Conservation (phyloP, 495 filamentous ascomycete genomes). For the Xylaria acuta region DNA sequence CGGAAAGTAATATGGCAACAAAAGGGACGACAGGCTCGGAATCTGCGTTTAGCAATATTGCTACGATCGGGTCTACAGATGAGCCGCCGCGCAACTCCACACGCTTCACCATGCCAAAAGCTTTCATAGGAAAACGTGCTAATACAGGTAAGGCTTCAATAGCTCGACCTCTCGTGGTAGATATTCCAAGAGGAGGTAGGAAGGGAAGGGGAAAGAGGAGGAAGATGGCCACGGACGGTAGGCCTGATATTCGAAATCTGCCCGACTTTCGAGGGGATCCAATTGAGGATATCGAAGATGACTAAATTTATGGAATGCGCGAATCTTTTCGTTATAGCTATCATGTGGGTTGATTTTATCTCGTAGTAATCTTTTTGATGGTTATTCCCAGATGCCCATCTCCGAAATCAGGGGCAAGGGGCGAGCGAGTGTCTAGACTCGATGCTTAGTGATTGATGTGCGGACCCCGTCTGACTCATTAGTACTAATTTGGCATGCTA, state of each 20-base stretch:
- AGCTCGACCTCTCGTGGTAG: not conserved
- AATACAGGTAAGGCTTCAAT: constrained; percentile 16
- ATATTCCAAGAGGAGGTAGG: not conserved
- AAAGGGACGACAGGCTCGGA: constrained; percentile 35
- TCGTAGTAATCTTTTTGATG: not conserved
- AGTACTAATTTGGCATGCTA: constrained; percentile 11
- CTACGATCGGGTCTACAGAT: constrained; percentile 30
- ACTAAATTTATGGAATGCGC: constrained; percentile 15
- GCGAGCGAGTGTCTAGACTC: not conserved
- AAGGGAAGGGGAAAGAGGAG: constrained; percentile 40
- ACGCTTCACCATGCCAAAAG: constrained; percentile 47
- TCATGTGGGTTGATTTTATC: not conserved
- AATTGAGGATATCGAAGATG: constrained; percentile 52
- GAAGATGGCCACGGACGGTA: constrained; percentile 44
- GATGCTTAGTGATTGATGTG: constrained; percentile 3
- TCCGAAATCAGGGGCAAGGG: not conserved
- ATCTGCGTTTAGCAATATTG: constrained; percentile 33
- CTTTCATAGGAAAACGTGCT: constrained; percentile 48
- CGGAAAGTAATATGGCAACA: constrained; percentile 32
- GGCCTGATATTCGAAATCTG: constrained; percentile 48
- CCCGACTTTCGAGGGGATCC: constrained; percentile 53
- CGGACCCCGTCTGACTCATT: constrained; percentile 11
- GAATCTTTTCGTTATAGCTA: not conserved
- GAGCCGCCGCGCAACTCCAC: constrained; percentile 36
- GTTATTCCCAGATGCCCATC: not conserved